Evolutionary conservation across 1,284 basidiomycete genomes (phyloP), one percentile per base, ranked within the genome.

Genomic region (Meripilus lineatus): DNA sequence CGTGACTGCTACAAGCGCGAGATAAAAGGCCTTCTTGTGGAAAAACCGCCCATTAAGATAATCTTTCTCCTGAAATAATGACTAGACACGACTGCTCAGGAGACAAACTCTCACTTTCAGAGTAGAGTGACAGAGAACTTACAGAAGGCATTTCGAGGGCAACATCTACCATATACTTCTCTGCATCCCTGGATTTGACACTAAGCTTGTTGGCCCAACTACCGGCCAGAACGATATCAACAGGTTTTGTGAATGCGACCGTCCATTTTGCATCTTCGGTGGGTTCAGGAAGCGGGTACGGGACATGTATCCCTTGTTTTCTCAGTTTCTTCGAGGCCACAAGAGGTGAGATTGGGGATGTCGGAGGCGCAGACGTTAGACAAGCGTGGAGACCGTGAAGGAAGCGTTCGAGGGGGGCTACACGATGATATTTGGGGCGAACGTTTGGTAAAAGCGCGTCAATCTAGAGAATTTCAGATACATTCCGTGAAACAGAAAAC

Each of bases 31-130:
- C 34, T 90, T 75, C 64, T 99, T 99, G 63, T 95, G 87, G 60
- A 95, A 94, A 65, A 90, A 94, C 15, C 96, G 81, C 26, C 82
- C 80, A 59, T 94, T 89, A 44, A 93, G 70, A 53, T 93, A 90
- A 61, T 99, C 95, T 63, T 98, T 99, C 54, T 94, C 89, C 67
- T 96, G 92, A 57, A 99, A 93, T 21, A 97, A 66, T 35, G 56
- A 59, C 81, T 92, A 56, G 3, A 49, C 50, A 22, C n/a, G 21
- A 20, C 14, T 20, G 35, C 35, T 13, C 4, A 17, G 21, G 41
- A 21, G 3, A 14, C 14, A 25, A n/a, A 39, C 15, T 43, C n/a
- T 49, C 43, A 34, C 33, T 11, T 47, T 36, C 32, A 3, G 25
- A 30, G 39, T 3, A 26, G 10, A 3, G 4, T 1, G 10, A 15